Evolutionary conservation across 2,329 filamentous ascomycete species (phyloP), one percentile per base, ranked within the genome.

Genomic region (Penicillium sp.): DNA sequence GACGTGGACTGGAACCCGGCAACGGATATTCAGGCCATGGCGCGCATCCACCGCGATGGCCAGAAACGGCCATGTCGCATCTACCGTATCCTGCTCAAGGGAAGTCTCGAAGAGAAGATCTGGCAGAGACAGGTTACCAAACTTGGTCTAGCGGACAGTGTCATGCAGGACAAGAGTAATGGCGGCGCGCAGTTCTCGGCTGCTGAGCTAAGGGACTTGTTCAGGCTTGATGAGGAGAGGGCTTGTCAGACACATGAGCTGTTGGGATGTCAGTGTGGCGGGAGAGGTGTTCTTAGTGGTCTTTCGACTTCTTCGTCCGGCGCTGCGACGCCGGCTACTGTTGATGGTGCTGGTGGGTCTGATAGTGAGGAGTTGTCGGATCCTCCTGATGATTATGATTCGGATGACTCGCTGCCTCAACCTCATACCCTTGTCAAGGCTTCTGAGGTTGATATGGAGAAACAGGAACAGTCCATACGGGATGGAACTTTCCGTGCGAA

Each of bases 1-100:
- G 87, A 90, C 61, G 82, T 88, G 8, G 87, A 90, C 70, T 90
- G 87, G 87, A 90, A 90, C 63, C 87, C 87, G 1, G 85, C 86
- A 0, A 88, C 84, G 0, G 87, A 90, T 63, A 74, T 87, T 18
- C 87, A 90, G 68, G 87, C 87, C 7, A 89, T 90, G 85, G 87
- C 86, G 11, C 83, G 87, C 13, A 87, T 90, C 43, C 86, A 90
- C 66, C 81, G 87, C 45, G 86, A 89, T 61, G 87, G 87, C 0
- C 87, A 90, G 67, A 87, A 85, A 67, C 74, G 78, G 10, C 82
- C 82, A 3, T 88, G 86, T 58, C 83, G 82, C 51, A 88, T 90
- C 55, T 90, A 90, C 63, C 79, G 87, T 6, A 78, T 90, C 52
- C 67, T 90, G 11, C 83, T 87, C 4, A 83, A 86, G 54, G 87